Conservation (phyloP, 164 flowering plant genomes). For the grape (Vitis vinifera) region ASM3070453v1 NC_081816.1:6177001-6177500, state of each 20-base stretch:
- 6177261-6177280: conserved; percentile 10
- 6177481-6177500: conserved; percentile 21
- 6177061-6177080: conserved; percentile 24
- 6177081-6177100: conserved; percentile 51
- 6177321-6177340: background rate
- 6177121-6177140: too few species aligned
- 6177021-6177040: conserved; percentile 58
- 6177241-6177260: conserved; percentile 4
- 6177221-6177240: conserved; percentile 22
- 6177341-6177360: background rate
- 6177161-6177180: conserved; percentile 21
- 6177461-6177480: conserved; percentile 49
- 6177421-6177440: conserved; percentile 59
- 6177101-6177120: conserved; percentile 36
- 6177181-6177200: conserved; percentile 25
- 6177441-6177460: conserved; percentile 41
- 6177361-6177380: conserved; percentile 24
- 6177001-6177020: conserved; percentile 36
- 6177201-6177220: conserved; percentile 37
- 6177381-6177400: conserved; percentile 65
- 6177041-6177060: conserved; percentile 43
- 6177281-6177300: background rate
- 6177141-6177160: conserved; percentile 7
- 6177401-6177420: conserved; percentile 60
- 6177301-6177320: conserved; percentile 13